A percentile compares a stretch with the other conserved stretches of the same genome.
phyloP scores from a whole-genome alignment of 352 stramenopile genomes.

The Globisporangium spiculum region DNA sequence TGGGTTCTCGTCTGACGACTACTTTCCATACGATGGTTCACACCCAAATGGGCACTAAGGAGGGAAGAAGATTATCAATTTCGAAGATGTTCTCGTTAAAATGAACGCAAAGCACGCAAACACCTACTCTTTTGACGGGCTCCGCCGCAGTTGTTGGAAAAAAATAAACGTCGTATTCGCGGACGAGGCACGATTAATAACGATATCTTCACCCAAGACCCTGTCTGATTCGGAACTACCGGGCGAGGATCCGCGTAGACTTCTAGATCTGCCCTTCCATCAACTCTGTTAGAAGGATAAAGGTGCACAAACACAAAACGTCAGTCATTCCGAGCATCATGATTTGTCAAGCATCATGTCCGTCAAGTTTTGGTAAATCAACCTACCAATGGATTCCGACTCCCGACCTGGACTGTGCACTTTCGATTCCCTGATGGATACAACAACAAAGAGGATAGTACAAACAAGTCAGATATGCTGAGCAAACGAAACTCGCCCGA shows the following conservation, averaged over 20 bases:
- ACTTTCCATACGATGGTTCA: constrained; percentile 53
- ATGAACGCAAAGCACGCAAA: constrained; percentile 9
- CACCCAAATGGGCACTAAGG: constrained; percentile 24
- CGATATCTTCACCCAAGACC: background rate
- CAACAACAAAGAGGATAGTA: constrained; percentile 7
- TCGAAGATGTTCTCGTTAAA: background rate
- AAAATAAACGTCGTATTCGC: background rate
- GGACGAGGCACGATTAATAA: background rate
- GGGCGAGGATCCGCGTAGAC: background rate
- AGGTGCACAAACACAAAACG: constrained; percentile 14
- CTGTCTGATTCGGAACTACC: background rate
- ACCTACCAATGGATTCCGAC: constrained; percentile 40
- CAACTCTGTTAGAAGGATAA: constrained; percentile 28
- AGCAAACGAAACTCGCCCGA: background rate
- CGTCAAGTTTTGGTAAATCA: background rate
- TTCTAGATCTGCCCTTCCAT: constrained; percentile 66
- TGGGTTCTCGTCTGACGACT: constrained; percentile 23
- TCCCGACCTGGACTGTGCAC: constrained; percentile 29
- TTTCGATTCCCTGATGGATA: constrained; percentile 24
- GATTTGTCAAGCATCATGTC: background rate
- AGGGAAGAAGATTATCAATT: background rate
- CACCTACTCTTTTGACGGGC: background rate
- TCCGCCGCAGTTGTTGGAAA: background rate
- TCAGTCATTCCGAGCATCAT: background rate
- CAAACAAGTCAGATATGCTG: constrained; percentile 6